phyloP scores from a whole-genome alignment of 2,329 filamentous ascomycete genomes.

The Periconia sp. region DNA sequence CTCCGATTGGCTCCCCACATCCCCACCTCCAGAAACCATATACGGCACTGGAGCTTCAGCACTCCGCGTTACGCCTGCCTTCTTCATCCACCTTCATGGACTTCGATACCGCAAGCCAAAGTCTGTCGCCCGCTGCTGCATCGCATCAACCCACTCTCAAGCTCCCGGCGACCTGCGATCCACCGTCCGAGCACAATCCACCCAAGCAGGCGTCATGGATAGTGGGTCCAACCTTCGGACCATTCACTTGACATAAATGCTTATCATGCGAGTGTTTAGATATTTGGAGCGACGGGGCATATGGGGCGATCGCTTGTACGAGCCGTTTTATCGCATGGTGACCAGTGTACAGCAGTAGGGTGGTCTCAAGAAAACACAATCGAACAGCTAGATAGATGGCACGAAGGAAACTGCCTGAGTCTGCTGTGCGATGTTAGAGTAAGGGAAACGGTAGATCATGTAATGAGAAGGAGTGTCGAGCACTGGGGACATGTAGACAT shows the following conservation, averaged over 20 bases:
- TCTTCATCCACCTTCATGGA: slow-evolving; percentile 28
- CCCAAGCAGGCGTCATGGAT: slow-evolving; percentile 84
- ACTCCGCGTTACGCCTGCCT: slow-evolving; percentile 4
- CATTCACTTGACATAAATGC: slow-evolving; percentile 2
- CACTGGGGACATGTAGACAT: slow-evolving; percentile 84
- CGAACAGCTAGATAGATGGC: slow-evolving; percentile 70
- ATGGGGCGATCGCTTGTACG: slow-evolving; percentile 91
- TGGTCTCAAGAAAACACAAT: slow-evolving; percentile 75
- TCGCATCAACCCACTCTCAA: slow-evolving; percentile 50
- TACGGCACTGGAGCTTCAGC: slow-evolving; percentile 7
- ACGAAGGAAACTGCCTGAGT: slow-evolving; percentile 68
- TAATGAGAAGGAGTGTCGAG: slow-evolving; percentile 69
- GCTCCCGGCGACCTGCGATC: slow-evolving; percentile 83
- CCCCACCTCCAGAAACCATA: slow-evolving; percentile 21
- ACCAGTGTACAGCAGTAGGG: slow-evolving; percentile 84
- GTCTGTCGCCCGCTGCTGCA: slow-evolving; percentile 39
- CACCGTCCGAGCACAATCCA: slow-evolving; percentile 70
- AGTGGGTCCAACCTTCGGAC: slow-evolving; percentile 54
- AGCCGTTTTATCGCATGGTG: slow-evolving; percentile 74
- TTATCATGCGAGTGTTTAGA: slow-evolving; percentile 40
- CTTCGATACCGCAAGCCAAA: slow-evolving; percentile 38
- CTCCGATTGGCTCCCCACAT: slow-evolving; percentile 34
- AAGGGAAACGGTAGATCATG: slow-evolving; percentile 72
- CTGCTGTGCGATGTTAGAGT: slow-evolving; percentile 89
- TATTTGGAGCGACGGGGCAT: slow-evolving; percentile 96